Conservation (phyloP, 1,284 basidiomycete species). For the Schizophyllum commune region DNA sequence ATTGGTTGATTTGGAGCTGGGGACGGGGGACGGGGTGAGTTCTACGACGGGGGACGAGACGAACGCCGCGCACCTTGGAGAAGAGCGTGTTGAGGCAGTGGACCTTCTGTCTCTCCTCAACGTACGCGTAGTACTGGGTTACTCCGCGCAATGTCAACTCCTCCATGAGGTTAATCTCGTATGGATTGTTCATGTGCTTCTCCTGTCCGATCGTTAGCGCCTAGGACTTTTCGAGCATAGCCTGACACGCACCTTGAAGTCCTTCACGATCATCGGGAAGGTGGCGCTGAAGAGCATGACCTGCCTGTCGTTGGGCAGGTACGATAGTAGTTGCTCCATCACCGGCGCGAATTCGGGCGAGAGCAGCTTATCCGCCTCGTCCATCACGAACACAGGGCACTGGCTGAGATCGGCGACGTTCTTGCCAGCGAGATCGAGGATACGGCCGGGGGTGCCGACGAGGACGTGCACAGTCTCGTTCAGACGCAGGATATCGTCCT, state of each 20-base stretch:
- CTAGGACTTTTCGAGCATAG: not conserved
- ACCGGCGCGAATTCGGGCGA: slow-evolving; percentile 98
- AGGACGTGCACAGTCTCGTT: slow-evolving; percentile 91
- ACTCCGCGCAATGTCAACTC: slow-evolving; percentile 98
- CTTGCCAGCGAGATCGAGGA: slow-evolving; percentile 93
- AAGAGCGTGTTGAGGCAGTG: slow-evolving; percentile 98
- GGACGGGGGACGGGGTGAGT: slow-evolving; percentile 2
- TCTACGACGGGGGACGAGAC: not conserved
- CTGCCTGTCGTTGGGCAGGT: slow-evolving; percentile 83
- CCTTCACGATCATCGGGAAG: slow-evolving; percentile 98
- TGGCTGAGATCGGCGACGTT: slow-evolving; percentile 90
- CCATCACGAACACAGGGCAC: slow-evolving; percentile 97
- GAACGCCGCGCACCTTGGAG: slow-evolving; percentile 62
- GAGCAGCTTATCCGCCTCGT: slow-evolving; percentile 97
- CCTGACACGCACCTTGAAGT: slow-evolving; percentile 75
- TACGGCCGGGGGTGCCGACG: slow-evolving; percentile 95
- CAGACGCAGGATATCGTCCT: slow-evolving; percentile 95
- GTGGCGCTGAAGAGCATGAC: slow-evolving; percentile 99
- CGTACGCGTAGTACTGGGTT: slow-evolving; percentile 98
- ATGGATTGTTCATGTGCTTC: slow-evolving; percentile 94
- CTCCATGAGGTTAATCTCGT: slow-evolving; percentile 99
- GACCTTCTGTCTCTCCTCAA: slow-evolving; percentile 98
- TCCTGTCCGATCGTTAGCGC: slow-evolving; percentile 52
- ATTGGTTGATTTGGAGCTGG: slow-evolving; percentile 38
- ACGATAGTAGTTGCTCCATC: slow-evolving; percentile 90